These are phyloP conservation scores for Daedaleopsis nitida DNA, from an alignment of 768 basidiomycete species.

Conservation along the genomic window DNA sequence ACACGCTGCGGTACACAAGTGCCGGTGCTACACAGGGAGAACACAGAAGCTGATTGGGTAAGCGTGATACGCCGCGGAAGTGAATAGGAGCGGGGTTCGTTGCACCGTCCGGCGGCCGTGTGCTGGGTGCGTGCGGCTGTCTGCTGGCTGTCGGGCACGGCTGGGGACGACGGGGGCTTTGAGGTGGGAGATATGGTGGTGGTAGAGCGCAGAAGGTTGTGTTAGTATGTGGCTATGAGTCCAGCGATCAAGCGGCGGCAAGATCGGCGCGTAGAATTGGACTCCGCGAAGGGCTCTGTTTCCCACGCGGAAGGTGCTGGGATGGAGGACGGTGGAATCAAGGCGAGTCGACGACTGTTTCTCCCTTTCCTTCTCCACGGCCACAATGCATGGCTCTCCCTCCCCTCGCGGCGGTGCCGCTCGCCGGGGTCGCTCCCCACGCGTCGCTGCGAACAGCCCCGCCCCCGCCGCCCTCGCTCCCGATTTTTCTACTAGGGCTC, in stretches of 20 bases:
- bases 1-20: conserved; percentile 2
- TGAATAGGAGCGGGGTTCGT: conserved; percentile 6
- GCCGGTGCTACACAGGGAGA: conserved; percentile 5
- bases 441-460: conserved; percentile 48
- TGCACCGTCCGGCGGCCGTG: neutral
- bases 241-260: conserved; percentile 21
- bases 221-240: conserved; percentile 21
- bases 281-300: conserved; percentile 19
- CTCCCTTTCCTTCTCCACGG: conserved; percentile 24
- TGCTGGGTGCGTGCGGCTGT: neutral
- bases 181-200: neutral
- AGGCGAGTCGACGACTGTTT: conserved; percentile 12
- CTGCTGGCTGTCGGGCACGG: neutral
- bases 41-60: conserved; percentile 12
- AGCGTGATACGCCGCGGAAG: conserved; percentile 19
- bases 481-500: conserved; percentile 51
- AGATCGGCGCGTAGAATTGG: conserved; percentile 22
- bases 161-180: neutral
- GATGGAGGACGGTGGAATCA: conserved; percentile 15
- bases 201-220: neutral
- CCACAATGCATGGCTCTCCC: conserved; percentile 35
- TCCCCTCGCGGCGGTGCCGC: conserved; percentile 61
- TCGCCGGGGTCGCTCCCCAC: conserved; percentile 60
- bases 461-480: conserved; percentile 31
- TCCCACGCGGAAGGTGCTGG: conserved; percentile 25